Base-by-base conservation (phyloP, 73 alveolate genomes). In the Stentor coeruleus region DNA sequence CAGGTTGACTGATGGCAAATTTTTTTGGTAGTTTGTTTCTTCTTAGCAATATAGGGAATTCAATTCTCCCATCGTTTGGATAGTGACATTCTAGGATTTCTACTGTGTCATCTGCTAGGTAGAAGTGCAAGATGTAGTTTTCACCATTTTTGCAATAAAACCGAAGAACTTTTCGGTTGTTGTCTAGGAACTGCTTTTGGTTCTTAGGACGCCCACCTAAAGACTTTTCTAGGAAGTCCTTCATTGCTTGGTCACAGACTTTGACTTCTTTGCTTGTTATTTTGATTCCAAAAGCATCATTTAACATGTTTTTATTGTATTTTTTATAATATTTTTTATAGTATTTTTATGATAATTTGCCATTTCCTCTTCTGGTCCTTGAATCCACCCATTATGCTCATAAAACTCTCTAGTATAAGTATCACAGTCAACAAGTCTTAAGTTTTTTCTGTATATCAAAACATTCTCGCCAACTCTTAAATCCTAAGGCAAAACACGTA, bases 91-190 rank as follows among this genome's bases (percentile, higher is more conserved):
- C 99, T 77, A 93, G 84, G 74, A 95, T 95, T 85, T 95, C 99
- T 33, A 94, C 87, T 20, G 99, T 95, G 59, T 95, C 99, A 86
- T 94, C 99, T 85, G 98, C 99, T 76, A 95, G 85, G 85, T 90
- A 95, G 88, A 93, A 95, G 88, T 95, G 97, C 81, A 94, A 74
- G 75, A 90, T 86, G 88, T 82, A 95, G n/a, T 89, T 91, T 28
- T 94, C 98, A 58, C 92, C 98, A 60, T 89, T 83, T 74, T 74
- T 82, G 3, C 91, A 89, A 74, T 82, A 95, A 89, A 91, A 95
- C 77, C 97, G 89, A 30, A 95, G 86, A 41, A 96, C 99, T 75
- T 94, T 91, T 80, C 99, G 75, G 77, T 95, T 98, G 79, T 95
- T 94, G 80, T 95, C 99, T 58, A 95, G 84, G 85, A 95, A 95